Evolutionary conservation across 176 grass and related monocot species (phyloP).

Genomic region (Canna indica): DNA sequence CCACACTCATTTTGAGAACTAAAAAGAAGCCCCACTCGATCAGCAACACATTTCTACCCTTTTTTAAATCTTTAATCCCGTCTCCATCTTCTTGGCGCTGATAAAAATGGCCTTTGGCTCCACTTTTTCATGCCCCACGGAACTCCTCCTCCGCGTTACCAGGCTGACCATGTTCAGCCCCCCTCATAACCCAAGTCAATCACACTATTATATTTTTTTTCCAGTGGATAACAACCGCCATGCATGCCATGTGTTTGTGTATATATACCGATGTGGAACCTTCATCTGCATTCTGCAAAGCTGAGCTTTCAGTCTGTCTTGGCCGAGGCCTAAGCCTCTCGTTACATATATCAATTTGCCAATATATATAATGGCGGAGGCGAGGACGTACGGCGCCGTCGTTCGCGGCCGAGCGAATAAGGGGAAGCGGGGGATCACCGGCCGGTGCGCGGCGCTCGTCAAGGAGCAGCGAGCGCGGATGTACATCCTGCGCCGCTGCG

Average conservation of each 20-base stretch:
- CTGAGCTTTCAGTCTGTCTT: neutral
- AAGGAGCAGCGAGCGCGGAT: slow-evolving; percentile 9
- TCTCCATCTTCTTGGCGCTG: neutral
- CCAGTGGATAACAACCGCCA: neutral
- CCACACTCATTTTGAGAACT: neutral
- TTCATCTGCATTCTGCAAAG: neutral
- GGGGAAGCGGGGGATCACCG: neutral
- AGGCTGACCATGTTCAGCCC: neutral
- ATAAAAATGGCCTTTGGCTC: neutral
- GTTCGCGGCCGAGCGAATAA: neutral
- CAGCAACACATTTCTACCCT: too few relatives aligned
- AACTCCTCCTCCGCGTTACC: too few relatives aligned
- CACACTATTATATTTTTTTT: neutral
- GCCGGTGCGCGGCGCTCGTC: neutral
- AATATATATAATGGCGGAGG: neutral
- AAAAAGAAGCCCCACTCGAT: too few relatives aligned
- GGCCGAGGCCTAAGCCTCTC: neutral
- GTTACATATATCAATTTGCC: neutral
- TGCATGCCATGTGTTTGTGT: neutral
- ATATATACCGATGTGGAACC: neutral
- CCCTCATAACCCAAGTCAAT: neutral
- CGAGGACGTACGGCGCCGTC: neutral
- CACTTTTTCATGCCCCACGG: too few relatives aligned
- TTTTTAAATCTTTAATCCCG: neutral
- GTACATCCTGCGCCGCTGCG: slow-evolving; percentile 11